phyloP scores from a whole-genome alignment of 1,139 yeast species.

The Wickerhamiella infanticola region DNA sequence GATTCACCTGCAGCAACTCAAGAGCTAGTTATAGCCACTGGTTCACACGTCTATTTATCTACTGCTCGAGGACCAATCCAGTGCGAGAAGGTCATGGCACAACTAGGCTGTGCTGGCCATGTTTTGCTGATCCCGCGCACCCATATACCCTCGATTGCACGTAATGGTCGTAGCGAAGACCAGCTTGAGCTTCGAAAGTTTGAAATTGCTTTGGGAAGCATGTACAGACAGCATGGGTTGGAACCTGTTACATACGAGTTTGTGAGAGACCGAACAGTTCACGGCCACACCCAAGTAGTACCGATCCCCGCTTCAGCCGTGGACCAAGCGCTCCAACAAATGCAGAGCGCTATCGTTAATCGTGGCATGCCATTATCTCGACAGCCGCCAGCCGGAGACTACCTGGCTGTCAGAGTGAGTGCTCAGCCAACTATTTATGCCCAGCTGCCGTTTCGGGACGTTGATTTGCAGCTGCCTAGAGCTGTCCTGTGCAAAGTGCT shows the following conservation, averaged over 20 bases:
- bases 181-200: neutral
- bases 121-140: neutral
- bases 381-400: neutral
- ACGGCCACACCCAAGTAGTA: slow-evolving; percentile 4
- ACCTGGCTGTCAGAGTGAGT: neutral
- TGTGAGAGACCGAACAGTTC: slow-evolving; percentile 1
- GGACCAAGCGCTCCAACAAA: neutral
- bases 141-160: neutral
- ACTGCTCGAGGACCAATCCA: slow-evolving; percentile 2
- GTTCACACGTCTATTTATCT: neutral
- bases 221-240: neutral
- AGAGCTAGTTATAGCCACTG: neutral
- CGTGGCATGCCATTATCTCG: neutral
- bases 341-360: neutral
- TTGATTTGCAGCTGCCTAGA: slow-evolving; percentile 3
- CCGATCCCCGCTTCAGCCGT: neutral
- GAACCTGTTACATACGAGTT: neutral
- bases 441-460: neutral
- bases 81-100: neutral
- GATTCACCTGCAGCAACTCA: neutral
- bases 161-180: neutral
- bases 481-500: neutral
- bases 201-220: neutral
- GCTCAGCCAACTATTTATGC: neutral
- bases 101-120: slow-evolving; percentile 2